Percentiles rank a stretch among this genome's conserved stretches.
Conservation (phyloP, 352 stramenopile genomes). For the Blastocystis sp. region DNA sequence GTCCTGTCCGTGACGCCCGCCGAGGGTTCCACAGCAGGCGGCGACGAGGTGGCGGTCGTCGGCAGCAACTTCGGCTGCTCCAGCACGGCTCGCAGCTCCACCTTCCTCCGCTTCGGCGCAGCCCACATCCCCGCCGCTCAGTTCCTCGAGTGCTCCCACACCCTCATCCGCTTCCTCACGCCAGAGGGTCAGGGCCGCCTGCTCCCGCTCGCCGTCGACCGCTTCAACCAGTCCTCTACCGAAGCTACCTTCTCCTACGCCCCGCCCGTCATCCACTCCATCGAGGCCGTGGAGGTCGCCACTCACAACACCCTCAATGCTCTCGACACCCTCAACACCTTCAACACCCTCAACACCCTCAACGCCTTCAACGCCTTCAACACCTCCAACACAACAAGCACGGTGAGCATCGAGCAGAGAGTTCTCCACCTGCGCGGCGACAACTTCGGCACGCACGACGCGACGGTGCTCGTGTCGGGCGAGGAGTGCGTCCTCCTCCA, state of each 20-base stretch:
- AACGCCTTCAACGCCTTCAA: too few relatives aligned
- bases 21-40: not conserved
- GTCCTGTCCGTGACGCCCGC: not conserved
- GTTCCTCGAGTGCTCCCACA: not conserved
- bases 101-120: not conserved
- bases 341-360: too few relatives aligned
- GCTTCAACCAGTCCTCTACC: slow-evolving; percentile 13
- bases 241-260: not conserved
- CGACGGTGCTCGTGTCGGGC: not conserved
- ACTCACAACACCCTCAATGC: not conserved
- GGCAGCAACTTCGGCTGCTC: slow-evolving; percentile 40
- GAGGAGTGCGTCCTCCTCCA: slow-evolving; percentile 29
- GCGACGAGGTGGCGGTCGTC: not conserved
- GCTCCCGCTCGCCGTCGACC: not conserved
- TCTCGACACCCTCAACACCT: too few relatives aligned
- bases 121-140: not conserved
- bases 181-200: not conserved
- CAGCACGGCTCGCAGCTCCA: not conserved
- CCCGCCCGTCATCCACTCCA: not conserved
- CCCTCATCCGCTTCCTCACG: not conserved
- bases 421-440: not conserved
- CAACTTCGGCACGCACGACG: slow-evolving; percentile 4
- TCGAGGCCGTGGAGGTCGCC: not conserved
- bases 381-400: not conserved
- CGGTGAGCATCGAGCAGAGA: not conserved